Base-by-base conservation (phyloP, 1,139 yeast genomes). In the Yamadazyma dushanensis region DNA sequence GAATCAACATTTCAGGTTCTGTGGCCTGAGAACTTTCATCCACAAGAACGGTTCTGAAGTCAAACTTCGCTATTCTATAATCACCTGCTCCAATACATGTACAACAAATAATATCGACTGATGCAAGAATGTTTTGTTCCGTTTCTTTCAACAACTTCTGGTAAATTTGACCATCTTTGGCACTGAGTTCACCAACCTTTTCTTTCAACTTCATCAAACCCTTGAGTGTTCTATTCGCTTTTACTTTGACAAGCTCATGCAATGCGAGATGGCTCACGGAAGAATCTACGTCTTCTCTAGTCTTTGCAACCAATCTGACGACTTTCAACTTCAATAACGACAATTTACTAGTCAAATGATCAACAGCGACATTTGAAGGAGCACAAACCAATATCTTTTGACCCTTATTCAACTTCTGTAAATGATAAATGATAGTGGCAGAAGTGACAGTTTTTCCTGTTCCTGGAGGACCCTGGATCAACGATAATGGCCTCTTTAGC, bases 391-490 rank as follows among this genome's bases (percentile, higher is more conserved):
- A 68, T 6, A 89, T 79, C 40, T 72, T 70, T 21, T 40, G 47
- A 2, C 75, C 73, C 39, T 75, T 54, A 47, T 77, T 77, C 43
- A 81, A 54, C 39, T 76, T 76, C 3, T 80, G 71, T 42, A 89
- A 63, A 51, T 88, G 96, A 51, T 85, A 84, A 18, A 89, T 78
- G 45, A 90, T 86, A 0, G 96, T 83, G 3, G 96, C 94, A 0
- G 96, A 87, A 0, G 96, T 89, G 10, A 88, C 95, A 1, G 97
- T 90, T 57, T 90, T 90, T 56, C 97, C 97, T 0, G 97, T 90
- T 43, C 96, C 96, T 2, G 97, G 97, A n/a, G 97, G 97, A 14
- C 97, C 97, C 59, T 90, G 97, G 46, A 90, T 89, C 50, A 90
- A 71, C 6, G 95, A 79, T 29, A 90, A 67, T 2, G 96, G 96